Base-by-base conservation (phyloP, 306 rosid genomes). In the Glycine tomentella region DNA sequence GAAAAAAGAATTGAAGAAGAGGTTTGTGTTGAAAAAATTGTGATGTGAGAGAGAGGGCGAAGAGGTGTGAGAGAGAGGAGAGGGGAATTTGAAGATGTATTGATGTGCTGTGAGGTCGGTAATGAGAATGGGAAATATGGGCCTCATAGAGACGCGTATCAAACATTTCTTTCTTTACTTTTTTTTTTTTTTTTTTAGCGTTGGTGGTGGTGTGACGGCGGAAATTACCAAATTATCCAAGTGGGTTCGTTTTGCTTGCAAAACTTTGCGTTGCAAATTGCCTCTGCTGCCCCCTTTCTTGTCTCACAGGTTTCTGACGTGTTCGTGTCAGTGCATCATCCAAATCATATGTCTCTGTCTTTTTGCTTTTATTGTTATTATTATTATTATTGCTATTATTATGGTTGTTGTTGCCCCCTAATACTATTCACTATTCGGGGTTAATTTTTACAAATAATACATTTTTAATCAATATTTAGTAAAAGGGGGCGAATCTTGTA, bases 141-240 rank as follows among this genome's bases (percentile, higher is more conserved):
- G 89, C 93, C 92, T 90, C 91, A 85, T 74, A 69, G 86, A 89
- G 93, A 90, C 98, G 97, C 97, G 92, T 90, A 86, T 84, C 74
- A 62, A 73, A 80, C 91, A 84, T 67, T 49, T 80, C 38, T 58
- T 75, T 58, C 53, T 25, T 36, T 34, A 6, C 16, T 1, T 13
- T 55, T 55, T 7, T 56, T 0, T 11, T 14, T 51, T 51, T 15
- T 55, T 4, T 4, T n/a, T 52, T 34, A 5, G 16, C 44, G 4
- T 5, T 73, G 40, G 8, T 55, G 9, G 25, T 56, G 71, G 46
- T 46, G 7, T 51, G 46, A 68, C 58, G n/a, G 16, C 7, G 0
- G 0, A 8, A 74, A 64, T 89, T 80, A 90, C 93, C 25, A 7
- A 77, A 81, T 79, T 85, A 46, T 25, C 91, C 91, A 83, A 65